Base-by-base conservation (phyloP, 192 early-diverging fungal genomes). In the Entomortierella parvispora region DNA sequence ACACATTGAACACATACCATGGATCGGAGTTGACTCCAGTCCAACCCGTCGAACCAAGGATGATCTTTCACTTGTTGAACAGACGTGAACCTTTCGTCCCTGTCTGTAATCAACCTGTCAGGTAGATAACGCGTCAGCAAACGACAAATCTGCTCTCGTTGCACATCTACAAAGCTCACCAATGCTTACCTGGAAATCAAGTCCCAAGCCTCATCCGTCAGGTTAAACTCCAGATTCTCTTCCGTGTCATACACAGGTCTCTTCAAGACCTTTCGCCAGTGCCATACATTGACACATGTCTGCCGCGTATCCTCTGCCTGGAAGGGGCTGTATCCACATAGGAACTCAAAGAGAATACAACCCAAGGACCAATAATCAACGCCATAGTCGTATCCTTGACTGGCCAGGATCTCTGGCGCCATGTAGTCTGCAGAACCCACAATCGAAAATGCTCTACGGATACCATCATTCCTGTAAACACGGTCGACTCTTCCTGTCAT, bases 361-460 rank as follows among this genome's bases (percentile, higher is more conserved):
- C 93, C 93, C 7, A 95, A 74, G 12, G 90, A 85, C 91, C 91
- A 94, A 87, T 92, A 93, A 52, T 94, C 93, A 7, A 94, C 89
- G 1, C 87, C 80, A 50, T 89, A 84, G 12, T 83, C 85, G 58
- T 94, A 94, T 8, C 88, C 88, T 47, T 89, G 61, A 25, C 85
- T 86, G 9, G 81, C 66, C 22, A 94, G 61, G 17, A 94, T 88
- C 79, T 94, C 93, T 23, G 96, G 96, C 3, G 97, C 97, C 77
- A 97, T 89, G 61, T 96, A 95, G 58, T 92, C 89, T 11, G 93
- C 90, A 17, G 93, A 96, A 47, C 94, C 95, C 4, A 96, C 94
- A 42, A 95, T 87, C 14, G 91, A 92, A 71, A 84, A 93, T 2
- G 88, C 92, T 31, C 84, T 74, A 26, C 84, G 81, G 79, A 87